Evolutionary conservation across 2,329 filamentous ascomycete species (phyloP).

Genomic region (Xylaria sp.): DNA sequence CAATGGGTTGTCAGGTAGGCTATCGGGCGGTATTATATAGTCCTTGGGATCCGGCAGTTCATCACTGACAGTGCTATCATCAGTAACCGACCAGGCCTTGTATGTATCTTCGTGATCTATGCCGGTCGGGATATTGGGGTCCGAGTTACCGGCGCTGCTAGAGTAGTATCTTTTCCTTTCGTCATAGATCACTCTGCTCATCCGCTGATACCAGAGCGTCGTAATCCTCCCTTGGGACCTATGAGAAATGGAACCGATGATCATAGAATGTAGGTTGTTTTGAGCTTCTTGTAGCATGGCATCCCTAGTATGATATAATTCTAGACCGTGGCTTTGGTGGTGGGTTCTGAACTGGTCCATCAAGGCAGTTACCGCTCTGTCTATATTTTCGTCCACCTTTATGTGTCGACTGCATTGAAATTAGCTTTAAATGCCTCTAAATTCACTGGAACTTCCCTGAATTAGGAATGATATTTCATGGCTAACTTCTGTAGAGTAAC

Average conservation of each 20-base stretch:
- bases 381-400: background rate
- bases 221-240: background rate
- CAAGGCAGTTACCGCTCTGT: background rate
- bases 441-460: no score
- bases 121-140: conserved; percentile 1
- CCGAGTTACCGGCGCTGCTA: background rate
- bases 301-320: conserved; percentile 3
- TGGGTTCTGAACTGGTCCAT: conserved; percentile 10
- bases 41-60: background rate
- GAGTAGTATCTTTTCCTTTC: conserved; percentile 8
- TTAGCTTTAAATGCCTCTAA: background rate
- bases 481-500: no score
- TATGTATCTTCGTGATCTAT: background rate
- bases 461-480: background rate
- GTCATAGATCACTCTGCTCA: background rate
- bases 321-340: conserved; percentile 4
- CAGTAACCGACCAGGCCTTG: conserved; percentile 11
- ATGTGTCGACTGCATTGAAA: background rate
- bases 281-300: background rate
- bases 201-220: conserved; percentile 9
- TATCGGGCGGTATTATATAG: background rate
- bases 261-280: background rate
- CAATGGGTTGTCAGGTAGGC: background rate
- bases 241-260: no score
- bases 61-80: background rate